Base-by-base conservation (phyloP, 495 filamentous ascomycete species). In the Penicillium alfredii region DNA sequence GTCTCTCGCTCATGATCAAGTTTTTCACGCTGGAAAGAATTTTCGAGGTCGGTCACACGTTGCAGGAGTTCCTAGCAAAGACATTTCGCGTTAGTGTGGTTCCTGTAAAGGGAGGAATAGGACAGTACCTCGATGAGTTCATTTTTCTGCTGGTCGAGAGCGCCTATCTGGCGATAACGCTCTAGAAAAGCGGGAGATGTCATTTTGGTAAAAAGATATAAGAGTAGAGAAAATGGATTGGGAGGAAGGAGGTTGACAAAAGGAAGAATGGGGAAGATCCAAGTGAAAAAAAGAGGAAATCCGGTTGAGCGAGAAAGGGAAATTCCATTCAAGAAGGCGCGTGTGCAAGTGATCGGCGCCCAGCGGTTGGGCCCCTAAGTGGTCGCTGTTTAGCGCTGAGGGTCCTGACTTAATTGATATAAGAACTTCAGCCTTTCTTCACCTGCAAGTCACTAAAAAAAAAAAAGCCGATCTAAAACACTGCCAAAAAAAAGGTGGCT, bases 1-100 rank as follows among this genome's bases (percentile, higher is more conserved):
- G 62, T 71, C 44, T 75, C 71, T 22, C 72, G 66, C 35, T 71
- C 64, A 60, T 71, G 72, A 24, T 74, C 72, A 13, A 74, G 58
- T 49, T 66, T 66, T 33, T 69, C 63, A 43, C 64, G 66, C 27
- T 67, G 53, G 36, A 65, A 73, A 24, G 63, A 65, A 20, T 65
- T 55, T 35, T 68, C 67, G 16, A 73, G 53, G 12, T 66, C 58
- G 33, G 62, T 66, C 8, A 74, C 52, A 26, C 71, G 64, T 55
- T 59, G 55, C 28, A 74, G 56, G 27, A 74, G 64, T 47, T 74
- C 71, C 69, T 73, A 48, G 33, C 22, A 27, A 13, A 31, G 31
- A 40, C 32, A 33, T 22, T 38, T 40, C 8, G 18, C 17, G 35
- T 56, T 46, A 53, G 49, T 42, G 25, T 32, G 31, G 12, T 17